phyloP scores from a whole-genome alignment of 1,284 basidiomycete species.

The Malassezia vespertilionis region DNA sequence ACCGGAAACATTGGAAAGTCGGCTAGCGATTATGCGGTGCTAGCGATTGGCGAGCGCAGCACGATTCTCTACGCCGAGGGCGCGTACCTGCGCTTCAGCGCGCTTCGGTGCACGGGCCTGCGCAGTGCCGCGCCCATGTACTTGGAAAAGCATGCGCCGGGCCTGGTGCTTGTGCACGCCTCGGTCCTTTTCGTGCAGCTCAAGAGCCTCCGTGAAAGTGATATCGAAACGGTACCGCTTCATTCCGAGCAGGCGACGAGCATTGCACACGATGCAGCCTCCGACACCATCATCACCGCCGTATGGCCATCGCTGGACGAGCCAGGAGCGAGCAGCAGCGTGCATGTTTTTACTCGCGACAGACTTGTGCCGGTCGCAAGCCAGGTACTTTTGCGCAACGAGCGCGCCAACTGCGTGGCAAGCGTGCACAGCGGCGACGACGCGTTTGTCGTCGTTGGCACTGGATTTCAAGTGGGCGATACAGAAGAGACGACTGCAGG shows the following conservation, averaged over 20 bases:
- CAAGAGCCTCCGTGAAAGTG: conserved; percentile 36
- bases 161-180: conserved; percentile 25
- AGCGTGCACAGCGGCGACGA: conserved; percentile 13
- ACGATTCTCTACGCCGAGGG: conserved; percentile 30
- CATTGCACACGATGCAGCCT: conserved; percentile 29
- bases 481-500: conserved; percentile 25
- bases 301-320: conserved; percentile 13
- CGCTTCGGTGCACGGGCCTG: conserved; percentile 33
- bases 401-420: conserved; percentile 34
- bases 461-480: conserved; percentile 22
- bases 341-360: conserved; percentile 17
- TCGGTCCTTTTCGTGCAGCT: conserved; percentile 30
- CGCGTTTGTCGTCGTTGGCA: conserved; percentile 31
- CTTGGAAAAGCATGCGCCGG: conserved; percentile 6
- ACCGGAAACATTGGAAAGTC: too few species aligned
- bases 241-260: conserved; percentile 45
- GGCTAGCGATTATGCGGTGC: too few species aligned
- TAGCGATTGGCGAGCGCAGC: not conserved
- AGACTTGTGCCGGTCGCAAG: conserved; percentile 18
- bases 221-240: conserved; percentile 43
- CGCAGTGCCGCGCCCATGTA: conserved; percentile 22
- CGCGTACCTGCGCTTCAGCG: conserved; percentile 35
- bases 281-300: conserved; percentile 21
- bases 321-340: conserved; percentile 12
- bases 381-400: conserved; percentile 22